These are phyloP conservation scores for Rhynchosporium secalis DNA, from an alignment of 2,329 filamentous ascomycete genomes.

Conservation along the genomic window DNA sequence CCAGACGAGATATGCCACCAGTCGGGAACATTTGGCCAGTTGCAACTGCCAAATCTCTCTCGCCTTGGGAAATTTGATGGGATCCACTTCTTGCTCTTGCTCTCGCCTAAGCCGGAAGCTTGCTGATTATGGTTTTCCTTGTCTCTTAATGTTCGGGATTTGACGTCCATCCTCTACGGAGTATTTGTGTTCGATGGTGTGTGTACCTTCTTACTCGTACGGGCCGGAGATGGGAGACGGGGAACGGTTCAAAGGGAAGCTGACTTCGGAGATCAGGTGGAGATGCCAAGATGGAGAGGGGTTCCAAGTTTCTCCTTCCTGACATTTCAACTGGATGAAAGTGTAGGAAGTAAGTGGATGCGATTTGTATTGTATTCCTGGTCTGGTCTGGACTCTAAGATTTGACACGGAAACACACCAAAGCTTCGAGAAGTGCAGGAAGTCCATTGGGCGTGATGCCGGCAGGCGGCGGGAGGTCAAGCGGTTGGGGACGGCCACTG, in stretches of 20 bases:
- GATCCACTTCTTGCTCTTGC: conserved; percentile 5
- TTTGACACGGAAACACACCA: not conserved
- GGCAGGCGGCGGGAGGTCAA: not conserved
- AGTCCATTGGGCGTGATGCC: not conserved
- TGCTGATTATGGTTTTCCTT: not conserved
- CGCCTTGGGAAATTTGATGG: conserved; percentile 16
- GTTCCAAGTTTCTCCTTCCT: no score
- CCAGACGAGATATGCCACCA: not conserved
- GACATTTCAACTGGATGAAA: no score
- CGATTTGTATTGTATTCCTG: not conserved
- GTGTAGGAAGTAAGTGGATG: no score
- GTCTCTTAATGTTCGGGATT: not conserved
- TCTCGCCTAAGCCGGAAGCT: not conserved
- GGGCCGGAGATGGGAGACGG: not conserved
- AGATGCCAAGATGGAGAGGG: conserved; percentile 5
- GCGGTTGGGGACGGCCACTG: not conserved
- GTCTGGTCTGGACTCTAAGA: not conserved
- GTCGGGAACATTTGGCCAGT: not conserved
- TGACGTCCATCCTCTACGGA: no score
- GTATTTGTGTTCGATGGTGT: not conserved
- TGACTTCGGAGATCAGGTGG: conserved; percentile 8
- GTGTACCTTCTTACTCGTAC: not conserved
- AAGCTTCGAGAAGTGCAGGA: conserved; percentile 15
- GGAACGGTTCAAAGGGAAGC: not conserved
- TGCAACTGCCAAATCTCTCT: conserved; percentile 15